These are phyloP conservation scores for Senna tora DNA, from an alignment of 306 rosid genomes.

Conservation along the genomic window DNA sequence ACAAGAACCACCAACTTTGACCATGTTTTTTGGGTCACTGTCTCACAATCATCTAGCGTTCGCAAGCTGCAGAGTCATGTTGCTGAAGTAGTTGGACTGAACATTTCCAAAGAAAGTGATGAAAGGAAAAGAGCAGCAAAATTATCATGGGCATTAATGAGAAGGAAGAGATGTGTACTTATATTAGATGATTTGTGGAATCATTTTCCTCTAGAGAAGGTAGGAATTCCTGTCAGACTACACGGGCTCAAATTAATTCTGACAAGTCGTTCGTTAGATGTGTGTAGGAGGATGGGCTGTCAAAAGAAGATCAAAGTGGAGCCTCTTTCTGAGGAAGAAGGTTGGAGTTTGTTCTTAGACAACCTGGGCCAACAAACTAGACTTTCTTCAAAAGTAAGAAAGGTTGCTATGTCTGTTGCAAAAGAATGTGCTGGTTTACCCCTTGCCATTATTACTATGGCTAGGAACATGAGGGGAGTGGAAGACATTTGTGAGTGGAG, in stretches of 20 bases:
- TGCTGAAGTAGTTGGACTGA: constrained; percentile 30
- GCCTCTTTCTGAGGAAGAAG: constrained; percentile 27
- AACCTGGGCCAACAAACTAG: constrained; percentile 1
- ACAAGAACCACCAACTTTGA: constrained; percentile 14
- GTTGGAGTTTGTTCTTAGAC: constrained; percentile 25
- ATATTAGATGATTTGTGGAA: constrained; percentile 46
- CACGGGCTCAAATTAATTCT: constrained; percentile 34
- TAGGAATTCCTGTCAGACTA: constrained; percentile 28
- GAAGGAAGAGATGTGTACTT: constrained; percentile 19
- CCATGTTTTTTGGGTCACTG: constrained; percentile 32
- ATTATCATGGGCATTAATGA: constrained; percentile 29
- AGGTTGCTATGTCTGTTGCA: neutral
- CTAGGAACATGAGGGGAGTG: constrained; percentile 25
- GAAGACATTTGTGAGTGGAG: constrained; percentile 34
- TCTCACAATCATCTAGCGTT: constrained; percentile 39
- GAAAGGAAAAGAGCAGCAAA: constrained; percentile 37
- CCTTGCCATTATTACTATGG: neutral
- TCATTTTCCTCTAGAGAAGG: constrained; percentile 18
- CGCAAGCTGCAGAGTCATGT: constrained; percentile 40
- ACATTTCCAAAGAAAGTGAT: constrained; percentile 28
- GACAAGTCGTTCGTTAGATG: constrained; percentile 33
- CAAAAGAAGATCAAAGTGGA: constrained; percentile 23
- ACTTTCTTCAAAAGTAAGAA: neutral
- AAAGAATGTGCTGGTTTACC: constrained; percentile 24
- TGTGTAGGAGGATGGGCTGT: constrained; percentile 37